Percentiles rank a stretch among this genome's conserved stretches.
phyloP scores from a whole-genome alignment of 176 grass and related monocot genomes.

The Otatea glauca region DNA sequence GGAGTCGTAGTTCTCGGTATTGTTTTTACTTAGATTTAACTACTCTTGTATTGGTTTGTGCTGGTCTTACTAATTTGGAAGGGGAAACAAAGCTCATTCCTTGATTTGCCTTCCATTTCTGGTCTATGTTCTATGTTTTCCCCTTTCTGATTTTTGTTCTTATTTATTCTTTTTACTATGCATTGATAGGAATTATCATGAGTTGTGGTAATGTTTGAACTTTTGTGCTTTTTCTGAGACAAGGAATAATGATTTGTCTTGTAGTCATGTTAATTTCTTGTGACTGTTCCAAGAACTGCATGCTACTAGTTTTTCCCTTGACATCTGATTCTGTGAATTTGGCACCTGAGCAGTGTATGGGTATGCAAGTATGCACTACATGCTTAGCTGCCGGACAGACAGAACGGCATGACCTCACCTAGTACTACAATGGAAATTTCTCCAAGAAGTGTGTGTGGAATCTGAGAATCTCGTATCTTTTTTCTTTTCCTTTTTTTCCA shows the following conservation, averaged over 20 bases:
- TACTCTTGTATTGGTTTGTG: neutral
- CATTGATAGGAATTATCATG: neutral
- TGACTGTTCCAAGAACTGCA: neutral
- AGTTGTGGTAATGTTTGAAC: neutral
- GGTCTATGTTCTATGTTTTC: neutral
- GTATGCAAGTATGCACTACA: neutral
- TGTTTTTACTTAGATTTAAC: constrained; percentile 10
- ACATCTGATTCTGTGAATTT: constrained; percentile 23
- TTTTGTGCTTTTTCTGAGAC: neutral
- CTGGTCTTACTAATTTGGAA: neutral
- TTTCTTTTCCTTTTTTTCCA: neutral
- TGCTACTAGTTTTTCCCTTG: neutral
- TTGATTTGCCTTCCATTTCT: neutral
- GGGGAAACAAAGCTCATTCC: neutral
- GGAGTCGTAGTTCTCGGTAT: neutral
- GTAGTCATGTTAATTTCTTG: neutral
- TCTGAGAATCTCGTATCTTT: neutral
- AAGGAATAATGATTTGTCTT: neutral
- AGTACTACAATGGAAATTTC: neutral
- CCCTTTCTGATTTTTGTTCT: neutral
- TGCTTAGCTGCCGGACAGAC: too few relatives aligned
- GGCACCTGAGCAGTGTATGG: constrained; percentile 23
- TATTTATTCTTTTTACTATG: constrained; percentile 7
- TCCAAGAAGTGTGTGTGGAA: neutral
- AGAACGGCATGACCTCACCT: neutral